Evolutionary conservation across 176 grass and related monocot genomes (phyloP), one percentile per base, ranked within the genome.

Genomic region (Cenchrus americanus): DNA sequence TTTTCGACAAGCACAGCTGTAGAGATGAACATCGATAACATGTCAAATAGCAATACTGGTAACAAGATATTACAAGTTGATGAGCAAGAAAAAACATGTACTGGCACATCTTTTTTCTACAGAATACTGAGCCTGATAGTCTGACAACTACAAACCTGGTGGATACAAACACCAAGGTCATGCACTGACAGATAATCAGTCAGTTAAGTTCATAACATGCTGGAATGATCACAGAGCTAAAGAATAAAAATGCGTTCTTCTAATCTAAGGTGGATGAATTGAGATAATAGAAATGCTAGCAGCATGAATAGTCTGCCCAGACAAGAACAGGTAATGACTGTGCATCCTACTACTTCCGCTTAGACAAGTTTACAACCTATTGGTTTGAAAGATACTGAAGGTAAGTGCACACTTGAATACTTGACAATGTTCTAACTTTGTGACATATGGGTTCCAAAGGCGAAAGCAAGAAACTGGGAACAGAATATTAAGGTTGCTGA

Each of bases 1-100:
- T 93, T 91, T 64, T 96, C 94, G 3, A 78, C 86, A 83, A 90
- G 92, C 44, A 94, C 86, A 37, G 90, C 94, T 97, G 86, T 47
- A 84, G 57, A 86, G 32, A 77, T 15, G 14, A 82, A 51, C 18
- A 75, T 43, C 32, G 24, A 79, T 14, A 71, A 57, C 23, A 89
- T 57, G 37, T 70, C 50, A 82, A 77, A 85, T 47, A 85, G 26
- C 43, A 69, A 70, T 76, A 14, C 30, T 57, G 4, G 30, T 27
- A 77, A 81, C 0, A 52, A 55, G 40, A 81, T 58, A 81, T 41
- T 55, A 74, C 5, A 82, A 77, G 23, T 71, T 57, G 23, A 32
- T 37, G 1, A 41, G 48, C 23, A 74, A 67, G 68, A 65, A 51
- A 66, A 66, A 80, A 80, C 7, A 43, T 37, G 34, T 60, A 64